phyloP scores from a whole-genome alignment of 2,329 filamentous ascomycete genomes.

The Chaetomium olivaceum region DNA sequence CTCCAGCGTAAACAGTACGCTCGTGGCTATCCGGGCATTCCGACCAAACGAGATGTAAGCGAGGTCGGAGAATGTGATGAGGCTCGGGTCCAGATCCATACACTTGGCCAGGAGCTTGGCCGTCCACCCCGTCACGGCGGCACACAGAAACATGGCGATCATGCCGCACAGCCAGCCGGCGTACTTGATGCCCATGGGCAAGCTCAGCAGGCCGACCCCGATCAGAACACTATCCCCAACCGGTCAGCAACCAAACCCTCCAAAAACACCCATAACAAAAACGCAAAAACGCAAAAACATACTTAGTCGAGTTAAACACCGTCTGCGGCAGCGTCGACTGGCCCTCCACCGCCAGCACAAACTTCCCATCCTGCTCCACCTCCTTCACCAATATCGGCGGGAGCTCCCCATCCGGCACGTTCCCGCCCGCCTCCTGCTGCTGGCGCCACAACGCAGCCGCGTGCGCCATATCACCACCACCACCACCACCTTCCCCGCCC shows the following conservation, averaged over 20 bases:
- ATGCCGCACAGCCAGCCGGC: slow-evolving; percentile 87
- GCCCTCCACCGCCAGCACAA: slow-evolving; percentile 81
- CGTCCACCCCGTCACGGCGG: slow-evolving; percentile 79
- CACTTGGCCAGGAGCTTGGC: slow-evolving; percentile 83
- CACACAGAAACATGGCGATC: slow-evolving; percentile 70
- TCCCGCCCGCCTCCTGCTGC: slow-evolving; percentile 52
- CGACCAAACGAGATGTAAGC: slow-evolving; percentile 88
- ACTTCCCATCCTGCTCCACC: slow-evolving; percentile 82
- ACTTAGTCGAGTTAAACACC: slow-evolving; percentile 92
- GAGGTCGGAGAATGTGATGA: slow-evolving; percentile 93
- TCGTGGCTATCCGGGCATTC: slow-evolving; percentile 77
- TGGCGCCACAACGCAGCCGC: slow-evolving; percentile 55
- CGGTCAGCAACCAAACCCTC: neutral
- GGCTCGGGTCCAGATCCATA: slow-evolving; percentile 77
- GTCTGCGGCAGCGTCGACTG: slow-evolving; percentile 96
- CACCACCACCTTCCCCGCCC: slow-evolving; percentile 36
- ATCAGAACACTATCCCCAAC: slow-evolving; percentile 64
- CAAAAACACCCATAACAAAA: neutral
- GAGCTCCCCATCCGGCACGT: slow-evolving; percentile 57
- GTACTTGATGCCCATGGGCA: slow-evolving; percentile 85
- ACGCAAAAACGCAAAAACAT: slow-evolving; percentile 25
- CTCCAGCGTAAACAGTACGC: slow-evolving; percentile 84
- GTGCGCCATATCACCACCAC: slow-evolving; percentile 52
- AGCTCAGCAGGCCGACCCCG: slow-evolving; percentile 82
- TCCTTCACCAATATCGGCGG: slow-evolving; percentile 85